Percentiles rank a stretch among this genome's conserved stretches.
These are phyloP conservation scores for Berkeleyomyces basicola DNA, from an alignment of 2,329 filamentous ascomycete genomes.

Conservation along the genomic window DNA sequence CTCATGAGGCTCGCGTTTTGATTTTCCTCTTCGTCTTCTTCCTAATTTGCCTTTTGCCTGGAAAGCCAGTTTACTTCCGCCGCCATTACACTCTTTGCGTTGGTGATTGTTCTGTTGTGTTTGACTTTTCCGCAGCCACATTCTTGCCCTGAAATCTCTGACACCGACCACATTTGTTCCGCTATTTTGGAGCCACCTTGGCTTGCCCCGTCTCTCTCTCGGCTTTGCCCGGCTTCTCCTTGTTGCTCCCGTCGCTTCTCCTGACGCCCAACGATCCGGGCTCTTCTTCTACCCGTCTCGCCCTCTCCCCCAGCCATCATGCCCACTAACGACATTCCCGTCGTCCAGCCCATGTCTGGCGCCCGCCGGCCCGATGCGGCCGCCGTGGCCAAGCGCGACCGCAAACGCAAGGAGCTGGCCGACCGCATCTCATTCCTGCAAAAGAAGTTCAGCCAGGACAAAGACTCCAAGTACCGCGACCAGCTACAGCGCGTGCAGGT, in stretches of 20 bases:
- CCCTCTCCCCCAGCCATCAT: slow-evolving; percentile 17
- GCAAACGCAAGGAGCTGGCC: slow-evolving; percentile 65
- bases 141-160: no score
- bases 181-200: background rate
- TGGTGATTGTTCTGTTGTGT: no score
- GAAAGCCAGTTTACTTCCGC: no score
- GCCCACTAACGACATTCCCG: slow-evolving; percentile 24
- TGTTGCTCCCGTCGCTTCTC: background rate
- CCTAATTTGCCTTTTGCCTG: background rate
- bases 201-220: background rate
- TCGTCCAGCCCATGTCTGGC: slow-evolving; percentile 15
- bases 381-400: slow-evolving; percentile 73
- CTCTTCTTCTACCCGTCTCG: background rate
- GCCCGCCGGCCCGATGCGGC: slow-evolving; percentile 23
- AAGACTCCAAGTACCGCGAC: slow-evolving; percentile 71
- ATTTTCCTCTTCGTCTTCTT: background rate
- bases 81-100: no score
- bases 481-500: slow-evolving; percentile 85
- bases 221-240: background rate
- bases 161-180: no score
- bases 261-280: background rate
- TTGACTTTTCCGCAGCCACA: no score
- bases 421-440: slow-evolving; percentile 65
- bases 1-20: background rate
- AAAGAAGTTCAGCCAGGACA: slow-evolving; percentile 61